These are phyloP conservation scores for Anthracocystis setariae DNA, from an alignment of 1,284 basidiomycete species.

Conservation along the genomic window DNA sequence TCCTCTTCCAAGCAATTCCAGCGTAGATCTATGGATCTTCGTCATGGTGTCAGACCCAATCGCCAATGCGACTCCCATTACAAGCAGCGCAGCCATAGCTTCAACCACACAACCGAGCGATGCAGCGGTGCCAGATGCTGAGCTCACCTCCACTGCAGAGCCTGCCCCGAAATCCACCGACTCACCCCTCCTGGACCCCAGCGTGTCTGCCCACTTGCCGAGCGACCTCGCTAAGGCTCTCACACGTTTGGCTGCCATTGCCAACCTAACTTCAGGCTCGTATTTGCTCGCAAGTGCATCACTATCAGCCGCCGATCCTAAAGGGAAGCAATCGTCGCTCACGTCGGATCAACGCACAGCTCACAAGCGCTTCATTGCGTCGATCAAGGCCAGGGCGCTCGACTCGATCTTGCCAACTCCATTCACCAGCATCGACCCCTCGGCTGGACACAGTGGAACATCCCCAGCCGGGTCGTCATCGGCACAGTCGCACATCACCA, in stretches of 20 bases:
- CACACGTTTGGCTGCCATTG: slow-evolving; percentile 2
- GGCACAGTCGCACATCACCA: not conserved
- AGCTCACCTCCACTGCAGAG: not conserved
- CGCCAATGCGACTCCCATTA: not conserved
- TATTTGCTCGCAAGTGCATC: slow-evolving; percentile 17
- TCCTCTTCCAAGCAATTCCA: not conserved
- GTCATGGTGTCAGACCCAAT: slow-evolving; percentile 1
- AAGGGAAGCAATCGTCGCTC: slow-evolving; percentile 22
- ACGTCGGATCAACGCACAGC: slow-evolving; percentile 25
- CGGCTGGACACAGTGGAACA: not conserved
- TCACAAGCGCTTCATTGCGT: slow-evolving; percentile 22
- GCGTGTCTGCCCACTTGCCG: slow-evolving; percentile 6
- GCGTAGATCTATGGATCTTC: slow-evolving; percentile 24
- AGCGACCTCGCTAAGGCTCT: slow-evolving; percentile 12
- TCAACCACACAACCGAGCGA: no score
- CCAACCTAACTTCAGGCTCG: slow-evolving; percentile 10
- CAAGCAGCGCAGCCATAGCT: not conserved
- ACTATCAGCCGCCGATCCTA: not conserved
- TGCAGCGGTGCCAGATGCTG: not conserved
- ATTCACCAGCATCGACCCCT: not conserved
- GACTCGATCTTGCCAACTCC: slow-evolving; percentile 1
- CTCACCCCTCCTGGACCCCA: not conserved
- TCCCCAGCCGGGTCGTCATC: not conserved
- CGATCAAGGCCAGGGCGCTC: slow-evolving; percentile 10
- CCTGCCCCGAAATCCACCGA: not conserved